Evolutionary conservation across 1,284 basidiomycete species (phyloP), one percentile per base, ranked within the genome.

Genomic region (Ganoderma boninense): DNA sequence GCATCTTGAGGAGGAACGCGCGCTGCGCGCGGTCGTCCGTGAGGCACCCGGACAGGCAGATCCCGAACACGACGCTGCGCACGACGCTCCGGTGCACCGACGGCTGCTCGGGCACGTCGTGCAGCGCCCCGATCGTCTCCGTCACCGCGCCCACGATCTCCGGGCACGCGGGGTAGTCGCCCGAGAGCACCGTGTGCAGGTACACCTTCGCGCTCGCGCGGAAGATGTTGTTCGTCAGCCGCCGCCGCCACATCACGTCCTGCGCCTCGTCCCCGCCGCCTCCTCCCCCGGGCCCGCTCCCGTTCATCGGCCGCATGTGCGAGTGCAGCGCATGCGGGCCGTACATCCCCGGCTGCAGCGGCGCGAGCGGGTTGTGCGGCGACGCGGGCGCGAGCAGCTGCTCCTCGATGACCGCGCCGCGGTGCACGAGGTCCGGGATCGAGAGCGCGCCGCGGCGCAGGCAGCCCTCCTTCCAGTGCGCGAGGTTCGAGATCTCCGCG

Each of bases 61-160:
- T 89, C 62, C 88, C 87, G 75, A 94, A 94, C 73, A 95, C 92
- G 11, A 92, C 93, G 79, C 90, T 93, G 42, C 93, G 86, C 65
- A 94, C 87, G 29, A 94, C 91, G 20, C 87, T 85, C 26, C 87
- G 85, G 29, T 84, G 82, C 54, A 84, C 79, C 59, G 82, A 79
- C 64, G 81, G 80, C 44, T 79, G 77, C 59, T 82, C 72, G 43
- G 84, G 83, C 35, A 90, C 85, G 11, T 77, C 78, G 74, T 74
- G 77, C 72, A 93, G 83, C 69, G 86, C 84, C 1, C 74, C 71
- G 78, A 92, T 85, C 59, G 88, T 89, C 23, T 90, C 87, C 35
- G 83, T 66, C 43, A 93, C 88, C 3, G 86, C 86, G 7, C 82
- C 77, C 35, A 81, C 77, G 75, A 94, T 90, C 77, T 94, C 91